Evolutionary conservation across 2,329 filamentous ascomycete species (phyloP).

Genomic region (Aspergillus jensenii): DNA sequence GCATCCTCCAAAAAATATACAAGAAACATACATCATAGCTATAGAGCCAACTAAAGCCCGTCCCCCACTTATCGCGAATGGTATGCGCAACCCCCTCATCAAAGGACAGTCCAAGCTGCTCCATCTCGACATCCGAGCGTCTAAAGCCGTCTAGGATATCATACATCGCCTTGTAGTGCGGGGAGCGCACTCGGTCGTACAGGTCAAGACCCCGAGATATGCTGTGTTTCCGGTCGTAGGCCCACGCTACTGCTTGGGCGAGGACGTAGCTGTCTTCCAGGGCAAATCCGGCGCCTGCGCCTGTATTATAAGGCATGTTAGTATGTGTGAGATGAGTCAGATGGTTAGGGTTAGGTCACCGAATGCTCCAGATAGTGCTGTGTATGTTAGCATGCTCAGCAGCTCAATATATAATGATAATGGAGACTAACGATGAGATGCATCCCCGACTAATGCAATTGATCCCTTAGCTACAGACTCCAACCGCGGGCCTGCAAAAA

Average conservation of each 20-base stretch:
- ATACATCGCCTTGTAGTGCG: constrained; percentile 15
- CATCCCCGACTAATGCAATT: constrained; percentile 15
- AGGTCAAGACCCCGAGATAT: constrained; percentile 3
- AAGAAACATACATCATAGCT: constrained; percentile 7
- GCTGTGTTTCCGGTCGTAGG: background rate
- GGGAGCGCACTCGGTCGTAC: constrained; percentile 10
- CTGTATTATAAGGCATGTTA: background rate
- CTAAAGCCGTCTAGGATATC: constrained; percentile 8
- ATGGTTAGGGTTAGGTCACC: background rate
- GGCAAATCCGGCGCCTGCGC: constrained; percentile 15
- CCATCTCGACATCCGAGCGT: background rate
- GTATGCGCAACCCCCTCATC: constrained; percentile 2
- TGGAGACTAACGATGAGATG: constrained; percentile 12
- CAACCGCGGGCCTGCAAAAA: constrained; percentile 12
- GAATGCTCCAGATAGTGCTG: constrained; percentile 15
- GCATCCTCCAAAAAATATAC: background rate
- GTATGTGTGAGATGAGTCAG: too few relatives aligned
- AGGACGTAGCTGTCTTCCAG: constrained; percentile 17
- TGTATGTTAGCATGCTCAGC: background rate
- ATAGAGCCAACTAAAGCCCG: constrained; percentile 11
- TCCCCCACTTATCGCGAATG: constrained; percentile 9
- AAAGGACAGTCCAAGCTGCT: background rate
- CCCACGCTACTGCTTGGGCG: constrained; percentile 8
- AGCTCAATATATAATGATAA: too few relatives aligned
- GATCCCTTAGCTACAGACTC: background rate